Percentiles rank a stretch among this genome's conserved stretches.
Conservation (phyloP, 768 basidiomycete species). For the Boletus eberwhitei region DNA sequence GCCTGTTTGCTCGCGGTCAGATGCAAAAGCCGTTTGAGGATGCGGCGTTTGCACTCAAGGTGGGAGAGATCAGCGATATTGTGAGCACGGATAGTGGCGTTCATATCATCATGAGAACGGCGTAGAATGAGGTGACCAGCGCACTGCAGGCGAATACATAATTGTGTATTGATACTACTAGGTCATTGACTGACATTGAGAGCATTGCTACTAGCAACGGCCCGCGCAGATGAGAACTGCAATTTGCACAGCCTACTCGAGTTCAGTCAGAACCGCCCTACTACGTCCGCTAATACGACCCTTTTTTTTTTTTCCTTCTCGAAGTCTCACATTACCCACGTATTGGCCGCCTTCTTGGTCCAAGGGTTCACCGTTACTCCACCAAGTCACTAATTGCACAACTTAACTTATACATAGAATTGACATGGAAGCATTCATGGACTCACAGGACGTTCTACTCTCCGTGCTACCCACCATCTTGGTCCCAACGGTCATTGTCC, state of each 20-base stretch:
- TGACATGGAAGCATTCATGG: background rate
- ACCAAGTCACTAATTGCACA: background rate
- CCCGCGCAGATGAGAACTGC: background rate
- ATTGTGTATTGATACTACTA: background rate
- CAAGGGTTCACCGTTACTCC: background rate
- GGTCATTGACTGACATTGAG: background rate
- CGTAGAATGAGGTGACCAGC: conserved; percentile 30
- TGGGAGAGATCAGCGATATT: conserved; percentile 76
- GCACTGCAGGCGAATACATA: background rate
- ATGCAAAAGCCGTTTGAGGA: conserved; percentile 99
- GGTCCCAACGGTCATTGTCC: conserved; percentile 4
- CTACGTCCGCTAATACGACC: background rate
- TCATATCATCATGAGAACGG: conserved; percentile 88
- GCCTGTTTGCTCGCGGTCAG: conserved; percentile 77
- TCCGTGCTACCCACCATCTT: conserved; percentile 10
- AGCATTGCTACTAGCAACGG: background rate
- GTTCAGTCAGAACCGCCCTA: background rate
- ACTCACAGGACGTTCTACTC: conserved; percentile 1
- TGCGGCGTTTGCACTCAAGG: conserved; percentile 66
- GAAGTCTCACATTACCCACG: background rate
- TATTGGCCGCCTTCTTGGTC: background rate
- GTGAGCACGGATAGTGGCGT: conserved; percentile 93
- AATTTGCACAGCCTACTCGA: background rate
- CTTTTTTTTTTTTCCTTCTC: background rate
- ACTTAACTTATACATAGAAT: background rate